phyloP scores from a whole-genome alignment of 2,329 filamentous ascomycete genomes.

The Dactylellina cionopaga region DNA sequence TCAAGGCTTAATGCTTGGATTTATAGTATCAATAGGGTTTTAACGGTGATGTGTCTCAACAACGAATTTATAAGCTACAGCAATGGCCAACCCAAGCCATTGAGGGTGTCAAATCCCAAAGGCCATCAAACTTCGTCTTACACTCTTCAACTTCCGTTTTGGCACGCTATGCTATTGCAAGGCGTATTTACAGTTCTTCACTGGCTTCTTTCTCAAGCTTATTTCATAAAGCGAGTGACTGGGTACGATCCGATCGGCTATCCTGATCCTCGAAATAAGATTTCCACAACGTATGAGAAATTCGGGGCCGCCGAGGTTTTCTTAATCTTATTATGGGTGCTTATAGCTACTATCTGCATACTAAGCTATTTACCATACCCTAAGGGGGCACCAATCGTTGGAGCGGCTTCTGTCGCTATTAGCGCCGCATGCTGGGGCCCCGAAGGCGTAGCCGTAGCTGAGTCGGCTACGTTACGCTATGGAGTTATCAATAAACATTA shows the following conservation, averaged over 20 bases:
- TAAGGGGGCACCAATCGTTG: background rate
- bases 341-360: background rate
- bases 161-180: background rate
- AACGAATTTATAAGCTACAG: background rate
- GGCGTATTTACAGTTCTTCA: background rate
- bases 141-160: background rate
- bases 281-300: background rate
- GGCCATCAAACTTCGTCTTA: background rate
- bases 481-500: background rate
- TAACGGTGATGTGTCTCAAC: background rate
- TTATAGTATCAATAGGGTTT: background rate
- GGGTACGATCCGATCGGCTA: background rate
- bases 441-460: background rate
- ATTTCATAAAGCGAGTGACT: background rate
- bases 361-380: background rate
- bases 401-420: background rate
- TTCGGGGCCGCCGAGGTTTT: background rate
- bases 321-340: background rate
- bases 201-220: background rate
- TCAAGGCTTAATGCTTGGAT: too few species aligned
- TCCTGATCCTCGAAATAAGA: background rate
- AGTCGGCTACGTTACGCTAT: background rate
- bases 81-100: background rate
- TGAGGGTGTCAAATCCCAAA: background rate
- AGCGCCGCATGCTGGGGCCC: background rate